Base-by-base conservation (phyloP, 768 basidiomycete genomes). In the Phaffia tasmanica region DNA sequence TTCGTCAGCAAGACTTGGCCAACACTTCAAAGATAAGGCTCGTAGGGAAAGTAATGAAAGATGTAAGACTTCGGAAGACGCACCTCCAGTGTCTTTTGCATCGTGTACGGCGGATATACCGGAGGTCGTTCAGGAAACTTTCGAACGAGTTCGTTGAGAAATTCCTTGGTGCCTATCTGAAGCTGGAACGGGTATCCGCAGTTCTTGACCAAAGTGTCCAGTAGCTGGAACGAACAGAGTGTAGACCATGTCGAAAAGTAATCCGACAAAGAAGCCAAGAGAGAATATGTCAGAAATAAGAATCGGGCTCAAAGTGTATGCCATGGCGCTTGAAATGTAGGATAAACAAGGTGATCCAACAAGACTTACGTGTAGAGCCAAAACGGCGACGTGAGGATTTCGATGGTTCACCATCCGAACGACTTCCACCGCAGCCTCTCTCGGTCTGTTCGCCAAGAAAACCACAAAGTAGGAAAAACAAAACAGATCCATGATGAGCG, bases 141-240 rank as follows among this genome's bases (percentile, higher is more conserved):
- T 58, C 94, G 85, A 29, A 99, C 95, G 75, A 99, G 86, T 75
- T 98, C 95, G 77, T 99, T 99, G 21, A 98, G 81, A 75, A 97
- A 99, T 73, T 98, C 95, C 74, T 99, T 98, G 51, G 94, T 98
- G 21, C 87, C 81, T 72, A 98, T 88, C 76, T 99, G 95, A 27
- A 99, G 85, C 75, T 98, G 95, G 66, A 99, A 87, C 0, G 94
- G 86, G 78, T 99, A 99, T 76, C 95, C 95, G 75, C 94, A 98
- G 50, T 88, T 86, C 74, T 92, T 88, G 55, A 97, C 87, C 59
- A 99, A 85, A 18, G 88, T 91, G 76, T 92, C 88, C 70, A 97
- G 84, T 4, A 94, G 83, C 74, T 76, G 69, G 19, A 49, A 21
- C 27, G 32, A 1, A 29, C 18, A 27, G 16, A 19, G 67, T 21